phyloP scores from a whole-genome alignment of 768 basidiomycete species.

The Cystofilobasidium capitatum region DNA sequence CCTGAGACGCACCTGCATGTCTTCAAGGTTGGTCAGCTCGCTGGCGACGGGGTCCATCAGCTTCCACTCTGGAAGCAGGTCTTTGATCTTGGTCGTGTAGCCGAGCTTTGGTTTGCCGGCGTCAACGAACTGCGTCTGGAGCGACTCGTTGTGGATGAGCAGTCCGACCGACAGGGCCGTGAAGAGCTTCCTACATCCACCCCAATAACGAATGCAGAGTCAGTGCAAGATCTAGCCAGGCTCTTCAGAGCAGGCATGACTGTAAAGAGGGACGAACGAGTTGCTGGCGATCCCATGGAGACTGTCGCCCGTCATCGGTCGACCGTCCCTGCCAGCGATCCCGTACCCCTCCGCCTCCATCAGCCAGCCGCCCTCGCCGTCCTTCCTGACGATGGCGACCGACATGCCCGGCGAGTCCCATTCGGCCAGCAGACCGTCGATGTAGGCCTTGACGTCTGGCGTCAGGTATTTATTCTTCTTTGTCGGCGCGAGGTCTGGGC shows the following conservation, averaged over 20 bases:
- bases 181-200: slow-evolving; percentile 10
- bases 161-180: not conserved
- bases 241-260: no score
- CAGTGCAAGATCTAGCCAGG: no score
- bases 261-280: not conserved
- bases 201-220: no score
- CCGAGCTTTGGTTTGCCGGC: not conserved
- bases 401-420: slow-evolving; percentile 16
- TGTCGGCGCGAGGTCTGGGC: no score
- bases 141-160: slow-evolving; percentile 2
- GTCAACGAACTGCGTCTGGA: not conserved
- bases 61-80: slow-evolving; percentile 10
- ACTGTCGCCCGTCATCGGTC: slow-evolving; percentile 1
- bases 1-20: not conserved
- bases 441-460: not conserved
- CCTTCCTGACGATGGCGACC: slow-evolving; percentile 10
- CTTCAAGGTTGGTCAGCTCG: not conserved
- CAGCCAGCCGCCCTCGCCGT: slow-evolving; percentile 5
- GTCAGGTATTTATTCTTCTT: no score
- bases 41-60: not conserved
- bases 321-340: not conserved
- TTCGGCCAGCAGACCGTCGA: not conserved
- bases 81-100: slow-evolving; percentile 5
- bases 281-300: slow-evolving; percentile 4
- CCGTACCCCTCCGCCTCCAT: slow-evolving; percentile 11